A percentile compares a stretch with the other conserved stretches of the same genome.
Evolutionary conservation across 2,329 filamentous ascomycete genomes (phyloP).

Genomic region (Waltergamsia citrina): DNA sequence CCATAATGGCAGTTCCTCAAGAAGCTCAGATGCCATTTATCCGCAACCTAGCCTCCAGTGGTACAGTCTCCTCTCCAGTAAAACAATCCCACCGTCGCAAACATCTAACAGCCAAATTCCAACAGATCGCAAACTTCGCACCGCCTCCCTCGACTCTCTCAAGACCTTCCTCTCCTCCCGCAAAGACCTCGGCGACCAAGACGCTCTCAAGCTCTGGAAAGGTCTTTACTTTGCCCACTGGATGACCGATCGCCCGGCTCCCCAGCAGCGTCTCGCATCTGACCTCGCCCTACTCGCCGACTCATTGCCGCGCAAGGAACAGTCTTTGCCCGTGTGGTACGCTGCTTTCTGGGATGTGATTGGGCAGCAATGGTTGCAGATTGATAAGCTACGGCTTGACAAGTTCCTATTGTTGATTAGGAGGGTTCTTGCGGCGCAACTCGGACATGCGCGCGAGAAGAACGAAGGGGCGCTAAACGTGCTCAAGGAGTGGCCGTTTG

Average conservation of each 20-base stretch:
- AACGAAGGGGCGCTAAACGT: constrained; percentile 16
- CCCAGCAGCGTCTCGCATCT: constrained; percentile 73
- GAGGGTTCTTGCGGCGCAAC: constrained; percentile 64
- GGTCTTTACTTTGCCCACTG: constrained; percentile 89
- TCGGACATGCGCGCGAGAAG: constrained; percentile 32
- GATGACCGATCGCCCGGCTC: constrained; percentile 85
- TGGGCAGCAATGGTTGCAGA: constrained; percentile 59
- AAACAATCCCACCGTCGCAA: constrained; percentile 3
- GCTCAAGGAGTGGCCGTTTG: constrained; percentile 20
- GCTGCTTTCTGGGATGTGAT: constrained; percentile 65
- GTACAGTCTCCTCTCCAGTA: constrained; percentile 34
- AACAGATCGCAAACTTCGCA: constrained; percentile 68
- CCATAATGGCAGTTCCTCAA: constrained; percentile 26
- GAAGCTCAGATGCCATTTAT: constrained; percentile 61
- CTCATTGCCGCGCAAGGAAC: constrained; percentile 35
- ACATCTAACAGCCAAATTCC: constrained; percentile 1
- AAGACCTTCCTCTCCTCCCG: constrained; percentile 65
- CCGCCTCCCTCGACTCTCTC: constrained; percentile 67
- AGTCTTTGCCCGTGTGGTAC: constrained; percentile 37
- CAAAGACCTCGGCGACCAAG: constrained; percentile 50
- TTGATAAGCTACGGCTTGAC: constrained; percentile 74
- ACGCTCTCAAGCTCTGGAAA: constrained; percentile 87
- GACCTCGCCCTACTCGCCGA: constrained; percentile 63
- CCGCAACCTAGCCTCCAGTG: constrained; percentile 74
- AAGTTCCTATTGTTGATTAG: constrained; percentile 86